These are phyloP conservation scores for Thozetella sp. DNA, from an alignment of 495 filamentous ascomycete species.

Conservation along the genomic window DNA sequence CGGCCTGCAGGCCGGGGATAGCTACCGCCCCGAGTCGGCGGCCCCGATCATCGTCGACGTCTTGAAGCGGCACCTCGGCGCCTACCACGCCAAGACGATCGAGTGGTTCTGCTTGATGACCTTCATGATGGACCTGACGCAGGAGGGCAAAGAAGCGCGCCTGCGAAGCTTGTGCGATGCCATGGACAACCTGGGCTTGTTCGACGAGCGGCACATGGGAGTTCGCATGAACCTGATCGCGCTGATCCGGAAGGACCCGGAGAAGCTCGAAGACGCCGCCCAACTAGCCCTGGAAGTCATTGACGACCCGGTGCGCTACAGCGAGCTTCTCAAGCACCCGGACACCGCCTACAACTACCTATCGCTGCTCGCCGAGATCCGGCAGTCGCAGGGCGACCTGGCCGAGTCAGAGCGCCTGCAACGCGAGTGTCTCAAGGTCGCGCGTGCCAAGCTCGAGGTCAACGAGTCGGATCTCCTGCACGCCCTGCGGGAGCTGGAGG, in stretches of 20 bases:
- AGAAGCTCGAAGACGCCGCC: background rate
- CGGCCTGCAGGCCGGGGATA: background rate
- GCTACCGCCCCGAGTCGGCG: background rate
- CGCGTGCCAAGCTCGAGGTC: background rate
- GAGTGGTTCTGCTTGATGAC: background rate
- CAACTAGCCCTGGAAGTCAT: background rate
- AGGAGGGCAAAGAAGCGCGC: background rate
- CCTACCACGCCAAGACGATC: slow-evolving; percentile 2
- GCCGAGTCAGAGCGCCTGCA: background rate
- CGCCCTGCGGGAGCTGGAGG: background rate
- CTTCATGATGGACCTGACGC: background rate
- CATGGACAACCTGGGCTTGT: background rate
- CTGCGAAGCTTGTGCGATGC: slow-evolving; percentile 1
- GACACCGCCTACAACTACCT: background rate
- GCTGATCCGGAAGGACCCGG: background rate
- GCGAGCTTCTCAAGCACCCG: background rate
- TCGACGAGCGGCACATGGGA: background rate
- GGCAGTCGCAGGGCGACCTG: background rate
- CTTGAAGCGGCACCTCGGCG: background rate
- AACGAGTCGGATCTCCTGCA: background rate
- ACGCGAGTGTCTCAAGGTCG: background rate
- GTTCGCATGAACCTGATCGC: background rate
- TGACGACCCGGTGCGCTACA: background rate
- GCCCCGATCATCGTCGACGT: background rate
- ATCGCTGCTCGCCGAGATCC: background rate